Evolutionary conservation across 2,329 filamentous ascomycete species (phyloP), one percentile per base, ranked within the genome.

Genomic region (Fusarium sp.): DNA sequence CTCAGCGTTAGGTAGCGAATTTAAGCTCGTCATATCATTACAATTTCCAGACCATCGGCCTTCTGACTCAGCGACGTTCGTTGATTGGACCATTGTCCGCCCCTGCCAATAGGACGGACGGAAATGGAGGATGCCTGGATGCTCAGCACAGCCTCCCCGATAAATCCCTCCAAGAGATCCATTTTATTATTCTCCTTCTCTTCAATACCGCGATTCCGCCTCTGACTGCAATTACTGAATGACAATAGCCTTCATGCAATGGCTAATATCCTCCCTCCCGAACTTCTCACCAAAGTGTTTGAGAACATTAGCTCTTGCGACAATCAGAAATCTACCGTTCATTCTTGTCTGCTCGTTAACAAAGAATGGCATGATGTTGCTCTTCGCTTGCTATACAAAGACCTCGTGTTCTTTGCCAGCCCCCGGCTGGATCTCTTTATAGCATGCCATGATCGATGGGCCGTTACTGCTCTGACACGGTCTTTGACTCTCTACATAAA

Each of bases 121-220:
- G 11, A 13, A 30, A 30, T 30, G 14, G 7, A 30, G 20, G 26
- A 6, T 48, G 26, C 45, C 45, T 24, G 8, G 17, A 35, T 32
- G 12, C 17, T 24, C 17, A 24, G n/a, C 30, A 36, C 18, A 24
- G 12, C 17, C 15, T 32, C 15, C 8, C 17, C 3, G 1, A 9
- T 5, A 18, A 50, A n/a, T 18, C 22, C 47, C 28, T 6, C 28
- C 28, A 3, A n/a, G 8, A n/a, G 6, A 3, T 6, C 5, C 15
- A 18, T 18, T n/a, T 3, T 50, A 1, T 13, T 1, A 2, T 32
- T n/a, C 3, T n/a, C 0, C 5, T 12, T 11, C 17, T 3, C 4
- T 20, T 14, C 0, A 9, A 15, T 4, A 12, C 50, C 12, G 11
- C 32, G 6, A 12, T 9, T 7, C 7, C 3, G 14, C 12, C 47